Evolutionary conservation across 164 flowering plant genomes (phyloP), one percentile per base, ranked within the genome.

Genomic region (Pachysandra terminalis): DNA sequence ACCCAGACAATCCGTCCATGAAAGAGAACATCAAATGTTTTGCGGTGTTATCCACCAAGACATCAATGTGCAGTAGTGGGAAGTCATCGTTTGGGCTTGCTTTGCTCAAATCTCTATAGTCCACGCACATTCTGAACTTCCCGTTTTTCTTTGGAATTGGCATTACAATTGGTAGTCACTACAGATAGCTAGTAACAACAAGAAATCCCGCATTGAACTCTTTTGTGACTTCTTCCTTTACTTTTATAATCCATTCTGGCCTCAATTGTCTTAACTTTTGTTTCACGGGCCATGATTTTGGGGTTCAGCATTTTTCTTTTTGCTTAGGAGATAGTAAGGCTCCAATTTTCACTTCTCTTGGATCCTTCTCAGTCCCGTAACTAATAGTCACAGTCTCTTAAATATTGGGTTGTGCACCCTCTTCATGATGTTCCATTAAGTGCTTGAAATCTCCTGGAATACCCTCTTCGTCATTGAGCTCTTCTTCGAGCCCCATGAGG

Each of bases 81-180:
- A 71, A 71, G 25, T 57, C 40, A 28, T 64, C 63, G 10, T 70
- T 70, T 0, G 67, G 67, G 14, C 52, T 53, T 0, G 73, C 41
- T 24, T 63, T 56, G 41, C 32, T 55, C 7, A 66, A 21, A 22
- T 66, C 53, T 21, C 69, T 1, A 9, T 32, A 64, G 27, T 64
- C 63, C 0, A 70, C 26, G 8, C 64, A 64, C 14, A 64, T 52
- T 0, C 28, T 19, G 21, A 70, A 57, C 19, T 48, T 41, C 0
- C 25, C 63, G 22, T 61, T 56, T 19, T 70, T 70, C 49, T 66
- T 66, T 14, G 63, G 45, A 1, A 70, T 63, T 12, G 21, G 54
- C 10, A 41, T 45, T 1, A 62, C 37, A 17, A 63, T 63, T 1
- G 62, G 61, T 19, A 70, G 16, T 56, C 67, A 54, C 35, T 45